phyloP scores from a whole-genome alignment of 371 early-diverging fungal genomes.

The Mortierella sp. region DNA sequence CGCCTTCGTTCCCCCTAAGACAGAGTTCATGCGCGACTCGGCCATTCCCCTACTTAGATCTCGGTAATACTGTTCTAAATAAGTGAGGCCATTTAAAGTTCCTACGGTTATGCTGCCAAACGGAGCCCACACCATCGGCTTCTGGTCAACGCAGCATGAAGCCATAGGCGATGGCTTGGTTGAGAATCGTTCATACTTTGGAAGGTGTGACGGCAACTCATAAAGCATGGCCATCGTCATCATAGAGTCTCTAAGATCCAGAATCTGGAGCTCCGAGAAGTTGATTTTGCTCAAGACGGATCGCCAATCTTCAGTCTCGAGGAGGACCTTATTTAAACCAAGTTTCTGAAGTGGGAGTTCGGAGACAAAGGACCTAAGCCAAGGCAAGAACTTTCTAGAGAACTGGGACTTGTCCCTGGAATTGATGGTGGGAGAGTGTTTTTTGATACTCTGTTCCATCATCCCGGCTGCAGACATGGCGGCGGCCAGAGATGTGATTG shows the following conservation, averaged over 20 bases:
- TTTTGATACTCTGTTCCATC: neutral
- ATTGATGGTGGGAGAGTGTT: neutral
- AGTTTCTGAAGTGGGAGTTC: conserved; percentile 19
- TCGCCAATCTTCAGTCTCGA: conserved; percentile 17
- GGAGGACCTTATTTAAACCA: conserved; percentile 11
- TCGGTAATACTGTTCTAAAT: neutral
- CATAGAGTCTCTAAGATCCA: conserved; percentile 11
- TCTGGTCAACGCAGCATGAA: neutral
- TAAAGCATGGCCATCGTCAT: conserved; percentile 18
- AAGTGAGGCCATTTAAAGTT: neutral
- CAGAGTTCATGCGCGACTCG: neutral
- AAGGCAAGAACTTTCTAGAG: conserved; percentile 16
- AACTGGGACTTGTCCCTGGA: conserved; percentile 1
- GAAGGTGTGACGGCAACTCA: conserved; percentile 12
- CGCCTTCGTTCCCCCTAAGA: neutral
- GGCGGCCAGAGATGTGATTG: neutral
- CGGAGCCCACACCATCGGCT: neutral
- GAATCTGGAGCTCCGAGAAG: conserved; percentile 8
- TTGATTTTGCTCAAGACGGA: conserved; percentile 4
- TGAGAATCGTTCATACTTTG: conserved; percentile 4
- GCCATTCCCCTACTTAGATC: neutral
- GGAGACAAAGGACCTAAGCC: conserved; percentile 13
- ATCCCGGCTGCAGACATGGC: conserved; percentile 9
- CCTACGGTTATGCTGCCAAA: neutral
- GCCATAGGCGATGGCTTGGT: conserved; percentile 4